A percentile compares a stretch with the other conserved stretches of the same genome.
phyloP scores from a whole-genome alignment of 768 basidiomycete genomes.

The Infundibulicybe gibba region DNA sequence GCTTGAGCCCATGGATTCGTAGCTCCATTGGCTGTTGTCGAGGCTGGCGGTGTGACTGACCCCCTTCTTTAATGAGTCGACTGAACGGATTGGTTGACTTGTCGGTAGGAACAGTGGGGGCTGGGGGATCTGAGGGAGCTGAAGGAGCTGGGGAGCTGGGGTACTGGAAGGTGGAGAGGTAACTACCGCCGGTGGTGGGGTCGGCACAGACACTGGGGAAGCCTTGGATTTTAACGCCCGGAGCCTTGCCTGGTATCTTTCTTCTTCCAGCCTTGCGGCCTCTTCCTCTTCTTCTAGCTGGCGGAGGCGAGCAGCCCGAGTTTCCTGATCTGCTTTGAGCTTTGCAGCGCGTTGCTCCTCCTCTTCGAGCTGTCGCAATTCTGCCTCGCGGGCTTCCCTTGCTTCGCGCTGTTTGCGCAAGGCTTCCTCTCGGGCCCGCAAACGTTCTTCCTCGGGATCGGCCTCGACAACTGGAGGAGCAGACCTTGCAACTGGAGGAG shows the following conservation, averaged over 20 bases:
- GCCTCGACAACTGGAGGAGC: neutral
- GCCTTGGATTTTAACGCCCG: conserved; percentile 33
- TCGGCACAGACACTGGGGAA: conserved; percentile 21
- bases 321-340: conserved; percentile 55
- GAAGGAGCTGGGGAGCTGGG: conserved; percentile 31
- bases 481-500: conserved; percentile 69
- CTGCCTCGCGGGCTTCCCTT: conserved; percentile 60
- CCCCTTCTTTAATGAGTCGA: conserved; percentile 52
- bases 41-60: conserved; percentile 26
- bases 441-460: conserved; percentile 23
- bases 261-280: conserved; percentile 46
- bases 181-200: conserved; percentile 26
- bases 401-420: conserved; percentile 55
- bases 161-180: conserved; percentile 25
- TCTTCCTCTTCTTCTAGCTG: conserved; percentile 62
- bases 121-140: conserved; percentile 28
- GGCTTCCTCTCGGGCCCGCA: conserved; percentile 67
- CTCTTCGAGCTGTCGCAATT: conserved; percentile 66
- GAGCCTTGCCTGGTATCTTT: conserved; percentile 32
- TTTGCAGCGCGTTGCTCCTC: conserved; percentile 49
- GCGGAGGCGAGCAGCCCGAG: conserved; percentile 66
- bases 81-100: conserved; percentile 83
- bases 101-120: conserved; percentile 28
- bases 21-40: conserved; percentile 32
- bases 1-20: conserved; percentile 69